Conservation (phyloP, 2,329 filamentous ascomycete genomes). For the Talaromyces sp. region DNA sequence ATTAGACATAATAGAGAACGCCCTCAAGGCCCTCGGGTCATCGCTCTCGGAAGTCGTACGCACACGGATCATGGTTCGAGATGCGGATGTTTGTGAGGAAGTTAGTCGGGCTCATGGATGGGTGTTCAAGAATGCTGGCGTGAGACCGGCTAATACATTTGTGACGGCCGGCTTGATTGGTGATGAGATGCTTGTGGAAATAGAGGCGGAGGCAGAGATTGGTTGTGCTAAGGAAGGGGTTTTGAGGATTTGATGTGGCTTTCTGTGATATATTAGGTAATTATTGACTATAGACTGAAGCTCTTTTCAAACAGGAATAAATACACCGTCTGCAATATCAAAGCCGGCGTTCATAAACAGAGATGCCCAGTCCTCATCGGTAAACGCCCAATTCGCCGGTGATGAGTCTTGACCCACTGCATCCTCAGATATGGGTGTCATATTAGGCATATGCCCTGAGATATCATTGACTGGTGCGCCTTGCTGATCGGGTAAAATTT, state of each 20-base stretch:
- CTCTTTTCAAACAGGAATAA: background rate
- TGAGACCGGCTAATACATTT: background rate
- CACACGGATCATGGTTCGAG: constrained; percentile 3
- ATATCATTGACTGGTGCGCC: background rate
- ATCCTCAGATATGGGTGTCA: background rate
- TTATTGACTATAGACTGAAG: background rate
- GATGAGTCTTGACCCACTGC: background rate
- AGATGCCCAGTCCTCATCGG: background rate
- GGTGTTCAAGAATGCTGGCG: background rate
- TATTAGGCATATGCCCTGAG: background rate
- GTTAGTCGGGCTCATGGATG: constrained; percentile 3
- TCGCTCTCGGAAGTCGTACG: constrained; percentile 3
- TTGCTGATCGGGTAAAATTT: background rate
- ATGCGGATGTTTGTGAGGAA: background rate
- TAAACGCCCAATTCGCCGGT: background rate
- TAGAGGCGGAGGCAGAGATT: constrained; percentile 4
- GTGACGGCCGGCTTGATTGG: background rate
- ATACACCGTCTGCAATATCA: background rate
- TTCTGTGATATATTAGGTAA: background rate
- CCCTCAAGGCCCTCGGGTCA: background rate
- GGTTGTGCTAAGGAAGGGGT: background rate
- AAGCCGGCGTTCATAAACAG: background rate
- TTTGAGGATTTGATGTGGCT: background rate
- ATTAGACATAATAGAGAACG: background rate
- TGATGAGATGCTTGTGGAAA: constrained; percentile 3